A percentile compares a stretch with the other conserved stretches of the same genome.
These are phyloP conservation scores for Symmetrospora coprosmae DNA, from an alignment of 768 basidiomycete species.

Conservation along the genomic window DNA sequence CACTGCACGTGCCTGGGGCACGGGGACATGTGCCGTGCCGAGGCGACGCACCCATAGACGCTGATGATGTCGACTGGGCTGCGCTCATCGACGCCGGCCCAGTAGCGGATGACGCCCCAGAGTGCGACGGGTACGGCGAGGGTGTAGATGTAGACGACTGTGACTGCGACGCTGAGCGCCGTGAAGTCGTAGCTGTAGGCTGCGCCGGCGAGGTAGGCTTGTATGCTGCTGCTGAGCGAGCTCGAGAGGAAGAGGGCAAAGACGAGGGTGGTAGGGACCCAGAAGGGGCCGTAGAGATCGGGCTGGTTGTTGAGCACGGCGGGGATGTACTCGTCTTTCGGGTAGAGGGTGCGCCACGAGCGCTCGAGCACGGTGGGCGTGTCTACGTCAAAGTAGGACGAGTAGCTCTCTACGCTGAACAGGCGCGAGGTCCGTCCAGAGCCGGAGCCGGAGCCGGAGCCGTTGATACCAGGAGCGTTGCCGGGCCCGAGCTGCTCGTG, in stretches of 20 bases:
- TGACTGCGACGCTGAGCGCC: conserved; percentile 63
- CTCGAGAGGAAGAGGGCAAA: conserved; percentile 87
- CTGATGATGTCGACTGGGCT: conserved; percentile 53
- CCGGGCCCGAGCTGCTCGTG: conserved; percentile 12
- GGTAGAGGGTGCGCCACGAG: conserved; percentile 31
- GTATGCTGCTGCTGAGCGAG: conserved; percentile 73
- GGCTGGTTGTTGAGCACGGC: conserved; percentile 23
- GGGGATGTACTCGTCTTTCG: conserved; percentile 29
- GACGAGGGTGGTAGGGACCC: conserved; percentile 89
- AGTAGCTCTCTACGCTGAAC: conserved; percentile 75
- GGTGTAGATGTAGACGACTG: conserved; percentile 75
- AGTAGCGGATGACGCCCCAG: conserved; percentile 70
- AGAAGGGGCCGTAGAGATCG: conserved; percentile 52
- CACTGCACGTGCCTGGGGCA: too few relatives aligned
- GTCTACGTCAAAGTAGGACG: conserved; percentile 75
- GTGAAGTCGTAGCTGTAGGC: conserved; percentile 72
- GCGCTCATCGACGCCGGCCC: conserved; percentile 74
- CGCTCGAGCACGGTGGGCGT: conserved; percentile 30
- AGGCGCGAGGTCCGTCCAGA: conserved; percentile 40
- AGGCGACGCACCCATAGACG: conserved; percentile 38
- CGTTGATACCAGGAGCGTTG: too few relatives aligned
- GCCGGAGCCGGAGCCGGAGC: too few relatives aligned
- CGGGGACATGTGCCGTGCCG: background rate
- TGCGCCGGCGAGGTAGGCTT: conserved; percentile 61
- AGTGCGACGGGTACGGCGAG: conserved; percentile 64